These are phyloP conservation scores for Prinsepia uniflora DNA, from an alignment of 306 rosid genomes.

Conservation along the genomic window DNA sequence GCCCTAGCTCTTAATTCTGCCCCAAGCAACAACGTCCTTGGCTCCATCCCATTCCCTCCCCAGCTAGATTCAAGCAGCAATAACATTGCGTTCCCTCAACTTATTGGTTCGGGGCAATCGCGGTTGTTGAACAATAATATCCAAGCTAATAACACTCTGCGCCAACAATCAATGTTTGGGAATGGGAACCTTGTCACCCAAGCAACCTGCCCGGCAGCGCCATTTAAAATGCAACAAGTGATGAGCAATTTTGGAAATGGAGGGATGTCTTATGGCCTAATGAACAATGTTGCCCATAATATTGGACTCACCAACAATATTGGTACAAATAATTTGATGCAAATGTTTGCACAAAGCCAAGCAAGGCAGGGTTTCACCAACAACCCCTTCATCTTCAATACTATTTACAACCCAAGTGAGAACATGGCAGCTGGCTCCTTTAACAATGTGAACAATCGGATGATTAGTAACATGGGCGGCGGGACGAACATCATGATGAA, in stretches of 20 bases:
- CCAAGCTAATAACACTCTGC: neutral
- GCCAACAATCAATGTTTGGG: constrained; percentile 17
- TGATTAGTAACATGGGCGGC: constrained; percentile 4
- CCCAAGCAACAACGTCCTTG: constrained; percentile 4
- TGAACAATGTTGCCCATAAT: neutral
- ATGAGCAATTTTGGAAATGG: constrained; percentile 3
- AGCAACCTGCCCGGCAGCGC: neutral
- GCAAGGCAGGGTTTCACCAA: neutral
- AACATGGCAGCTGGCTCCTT: neutral
- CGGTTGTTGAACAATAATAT: constrained; percentile 5
- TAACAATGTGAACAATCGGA: neutral
- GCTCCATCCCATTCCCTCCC: constrained; percentile 11
- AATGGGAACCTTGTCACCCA: neutral
- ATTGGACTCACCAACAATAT: constrained; percentile 1
- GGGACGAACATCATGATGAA: constrained; percentile 23
- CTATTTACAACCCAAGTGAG: too few relatives aligned
- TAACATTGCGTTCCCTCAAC: neutral
- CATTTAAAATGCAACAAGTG: neutral
- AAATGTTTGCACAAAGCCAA: neutral
- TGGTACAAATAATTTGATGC: constrained; percentile 6
- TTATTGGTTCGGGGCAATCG: constrained; percentile 1
- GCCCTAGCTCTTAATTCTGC: neutral
- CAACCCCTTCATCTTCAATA: constrained; percentile 2
- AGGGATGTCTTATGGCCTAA: neutral
- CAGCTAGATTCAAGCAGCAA: constrained; percentile 2